phyloP scores from a whole-genome alignment of 805 yeast genomes.

The Ogataea neopini region DNA sequence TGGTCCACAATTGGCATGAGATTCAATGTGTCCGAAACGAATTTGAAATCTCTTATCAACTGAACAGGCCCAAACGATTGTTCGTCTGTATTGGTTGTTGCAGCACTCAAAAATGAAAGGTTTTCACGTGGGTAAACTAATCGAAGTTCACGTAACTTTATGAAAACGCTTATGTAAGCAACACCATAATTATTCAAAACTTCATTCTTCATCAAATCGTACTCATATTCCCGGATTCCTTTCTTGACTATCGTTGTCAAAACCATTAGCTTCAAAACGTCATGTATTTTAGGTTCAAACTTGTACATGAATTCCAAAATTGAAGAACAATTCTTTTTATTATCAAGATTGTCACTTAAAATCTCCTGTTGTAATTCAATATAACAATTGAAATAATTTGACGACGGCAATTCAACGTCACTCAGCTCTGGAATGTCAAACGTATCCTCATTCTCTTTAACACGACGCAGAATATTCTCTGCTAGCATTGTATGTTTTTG shows the following conservation, averaged over 20 bases:
- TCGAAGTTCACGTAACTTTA: slow-evolving; percentile 49
- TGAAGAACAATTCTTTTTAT: slow-evolving; percentile 37
- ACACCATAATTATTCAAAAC: slow-evolving; percentile 68
- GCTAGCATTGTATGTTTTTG: slow-evolving; percentile 75
- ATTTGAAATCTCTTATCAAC: slow-evolving; percentile 36
- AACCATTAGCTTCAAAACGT: slow-evolving; percentile 54
- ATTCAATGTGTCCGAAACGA: slow-evolving; percentile 43
- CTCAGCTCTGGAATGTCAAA: slow-evolving; percentile 20
- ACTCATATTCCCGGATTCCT: slow-evolving; percentile 70
- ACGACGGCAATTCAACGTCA: slow-evolving; percentile 22
- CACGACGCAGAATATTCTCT: slow-evolving; percentile 53
- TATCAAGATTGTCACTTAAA: slow-evolving; percentile 51
- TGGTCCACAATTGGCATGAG: slow-evolving; percentile 44
- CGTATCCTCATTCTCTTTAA: slow-evolving; percentile 19
- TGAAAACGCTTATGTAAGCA: slow-evolving; percentile 46
- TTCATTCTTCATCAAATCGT: slow-evolving; percentile 52
- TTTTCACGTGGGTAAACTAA: slow-evolving; percentile 42
- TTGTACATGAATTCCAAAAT: slow-evolving; percentile 54
- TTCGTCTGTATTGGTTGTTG: slow-evolving; percentile 14
- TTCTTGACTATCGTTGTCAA: slow-evolving; percentile 62
- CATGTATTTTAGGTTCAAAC: slow-evolving; percentile 39
- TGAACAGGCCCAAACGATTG: slow-evolving; percentile 22
- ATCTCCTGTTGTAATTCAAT: slow-evolving; percentile 72
- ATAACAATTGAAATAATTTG: slow-evolving; percentile 42
- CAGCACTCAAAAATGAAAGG: slow-evolving; percentile 23